Evolutionary conservation across 1,284 basidiomycete species (phyloP), one percentile per base, ranked within the genome.

Genomic region (Malassezia yamatoensis): DNA sequence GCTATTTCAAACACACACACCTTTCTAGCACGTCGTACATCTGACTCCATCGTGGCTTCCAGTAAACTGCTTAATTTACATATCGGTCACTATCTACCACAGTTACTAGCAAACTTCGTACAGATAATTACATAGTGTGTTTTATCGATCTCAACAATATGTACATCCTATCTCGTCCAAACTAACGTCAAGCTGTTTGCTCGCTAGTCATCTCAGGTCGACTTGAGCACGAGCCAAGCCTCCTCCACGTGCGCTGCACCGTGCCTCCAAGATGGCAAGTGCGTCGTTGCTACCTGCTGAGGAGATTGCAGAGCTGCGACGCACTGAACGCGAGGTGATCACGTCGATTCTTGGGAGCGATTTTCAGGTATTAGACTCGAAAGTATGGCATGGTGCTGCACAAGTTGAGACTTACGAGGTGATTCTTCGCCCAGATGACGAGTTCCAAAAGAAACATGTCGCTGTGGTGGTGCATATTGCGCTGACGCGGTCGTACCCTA

Each of bases 401-500:
- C 59, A 66, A 18, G 59, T 62, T 3, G 60, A 65, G 36, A 61
- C 64, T 16, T 68, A 66, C 37, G 64, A 70, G 18, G 51, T 71
- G n/a, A 48, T 59, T 9, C 39, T 72, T 5, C 56, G 66, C 7
- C 70, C 70, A 0, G 66, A 68, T 34, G 59, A 66, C 24, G 70
- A 72, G 24, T 46, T 52, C 7, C 58, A 65, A 37, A 70, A 69
- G 35, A 40, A 55, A 1, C 63, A 64, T 32, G 60, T 68, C 0
- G 53, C 60, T 24, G 66, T 64, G 18, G 54, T 66, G 16, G 55
- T 67, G 20, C 50, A 55, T 21, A 51, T 74, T 7, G 60, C 60
- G 10, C 61, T 74, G 3, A 68, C 71, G n/a, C 63, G 60, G 35
- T 64, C 63, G 21, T 74, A 74, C 36, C 71, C 71, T 1, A 51